Percentiles rank a stretch among this genome's conserved stretches.
phyloP scores from a whole-genome alignment of 2,329 filamentous ascomycete species.

The Massarina eburnea region DNA sequence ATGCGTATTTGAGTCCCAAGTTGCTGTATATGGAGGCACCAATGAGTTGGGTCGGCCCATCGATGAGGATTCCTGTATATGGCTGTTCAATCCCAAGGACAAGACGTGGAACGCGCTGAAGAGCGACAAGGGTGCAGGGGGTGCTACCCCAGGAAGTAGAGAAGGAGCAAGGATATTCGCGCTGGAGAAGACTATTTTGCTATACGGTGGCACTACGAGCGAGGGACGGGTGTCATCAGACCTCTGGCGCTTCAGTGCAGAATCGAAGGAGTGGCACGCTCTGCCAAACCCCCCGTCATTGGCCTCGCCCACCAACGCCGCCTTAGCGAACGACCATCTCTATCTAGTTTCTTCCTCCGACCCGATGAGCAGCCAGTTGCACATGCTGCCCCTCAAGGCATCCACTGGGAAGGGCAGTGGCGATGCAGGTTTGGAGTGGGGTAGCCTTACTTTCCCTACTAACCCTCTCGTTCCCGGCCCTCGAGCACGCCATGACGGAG shows the following conservation, averaged over 20 bases:
- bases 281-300: conserved; percentile 29
- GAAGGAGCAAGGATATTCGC: conserved; percentile 23
- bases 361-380: conserved; percentile 30
- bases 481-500: conserved; percentile 41
- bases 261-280: conserved; percentile 23
- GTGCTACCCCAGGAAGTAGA: conserved; percentile 23
- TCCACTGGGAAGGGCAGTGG: neutral
- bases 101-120: conserved; percentile 29
- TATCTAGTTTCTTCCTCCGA: conserved; percentile 44
- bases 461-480: conserved; percentile 49
- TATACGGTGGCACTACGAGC: conserved; percentile 31
- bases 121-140: neutral
- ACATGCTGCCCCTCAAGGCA: conserved; percentile 21
- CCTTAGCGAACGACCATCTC: conserved; percentile 40
- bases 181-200: conserved; percentile 18
- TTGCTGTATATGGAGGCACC: conserved; percentile 46
- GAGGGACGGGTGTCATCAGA: conserved; percentile 24
- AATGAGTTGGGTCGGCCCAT: conserved; percentile 34
- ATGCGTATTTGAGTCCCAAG: conserved; percentile 41
- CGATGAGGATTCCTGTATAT: conserved; percentile 42
- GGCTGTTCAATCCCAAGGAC: conserved; percentile 42
- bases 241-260: conserved; percentile 28
- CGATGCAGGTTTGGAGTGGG: conserved; percentile 31
- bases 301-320: conserved; percentile 33
- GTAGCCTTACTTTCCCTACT: conserved; percentile 45